Conservation (phyloP, 495 filamentous ascomycete species). For the Talaromyces liani region DNA sequence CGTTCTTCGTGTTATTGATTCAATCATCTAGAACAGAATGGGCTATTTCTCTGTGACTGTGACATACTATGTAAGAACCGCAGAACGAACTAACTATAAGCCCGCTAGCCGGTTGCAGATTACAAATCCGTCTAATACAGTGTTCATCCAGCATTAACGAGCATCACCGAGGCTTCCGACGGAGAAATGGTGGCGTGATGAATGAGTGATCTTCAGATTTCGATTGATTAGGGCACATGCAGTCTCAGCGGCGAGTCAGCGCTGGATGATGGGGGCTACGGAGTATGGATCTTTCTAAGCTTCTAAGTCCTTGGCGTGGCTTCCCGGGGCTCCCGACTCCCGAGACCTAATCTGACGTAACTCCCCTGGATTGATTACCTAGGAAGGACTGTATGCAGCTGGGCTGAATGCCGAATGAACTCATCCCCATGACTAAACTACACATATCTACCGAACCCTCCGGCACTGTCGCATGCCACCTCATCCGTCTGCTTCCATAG, state of each 20-base stretch:
- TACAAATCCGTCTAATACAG: background rate
- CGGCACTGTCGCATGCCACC: slow-evolving; percentile 1
- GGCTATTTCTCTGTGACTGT: background rate
- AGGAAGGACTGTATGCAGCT: no score
- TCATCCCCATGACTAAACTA: background rate
- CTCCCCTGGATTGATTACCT: background rate
- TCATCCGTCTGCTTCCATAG: background rate
- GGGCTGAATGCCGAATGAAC: background rate
- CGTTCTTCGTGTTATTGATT: no score
- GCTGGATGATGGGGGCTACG: background rate
- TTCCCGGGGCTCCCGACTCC: background rate
- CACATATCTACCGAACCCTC: background rate
- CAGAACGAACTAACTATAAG: background rate
- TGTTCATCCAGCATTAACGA: background rate
- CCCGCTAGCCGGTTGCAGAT: background rate
- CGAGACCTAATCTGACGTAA: background rate
- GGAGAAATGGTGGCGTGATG: background rate
- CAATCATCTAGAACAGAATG: no score
- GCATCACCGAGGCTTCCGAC: background rate
- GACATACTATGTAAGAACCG: no score
- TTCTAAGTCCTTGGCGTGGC: background rate
- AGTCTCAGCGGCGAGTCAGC: background rate
- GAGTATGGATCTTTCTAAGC: background rate
- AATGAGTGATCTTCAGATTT: background rate
- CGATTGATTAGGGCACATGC: background rate